Evolutionary conservation across 306 rosid genomes (phyloP), one percentile per base, ranked within the genome.

Genomic region (Neltuma alba): DNA sequence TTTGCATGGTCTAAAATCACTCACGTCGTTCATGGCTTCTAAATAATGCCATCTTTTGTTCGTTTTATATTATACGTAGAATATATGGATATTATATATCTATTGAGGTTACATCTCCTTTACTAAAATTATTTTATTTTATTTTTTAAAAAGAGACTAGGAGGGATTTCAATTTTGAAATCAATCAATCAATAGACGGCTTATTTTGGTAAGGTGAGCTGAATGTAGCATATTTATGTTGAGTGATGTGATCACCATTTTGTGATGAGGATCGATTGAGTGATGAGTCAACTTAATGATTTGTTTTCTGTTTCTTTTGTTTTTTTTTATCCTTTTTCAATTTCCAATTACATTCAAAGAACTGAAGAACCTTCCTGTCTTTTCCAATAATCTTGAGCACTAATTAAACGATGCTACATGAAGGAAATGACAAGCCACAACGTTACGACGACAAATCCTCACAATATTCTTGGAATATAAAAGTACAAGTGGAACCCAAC

Each of bases 321-420:
- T n/a, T n/a, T n/a, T n/a, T n/a, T n/a, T n/a, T n/a, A n/a, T n/a
- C n/a, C n/a, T n/a, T 10, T 68, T 21, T 67, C 13, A 5, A 5
- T 4, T 41, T n/a, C 45, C 52, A 45, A 41, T 44, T 41, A 38
- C 73, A 41, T 68, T 68, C 54, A 68, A 23, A 68, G 73, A 40
- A 41, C 34, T 2, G n/a, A 38, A 38, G 50, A 38, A 66, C 20
- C 72, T 21, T 0, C 20, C 47, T 38, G 72, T 66, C 30, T 37
- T 21, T 66, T 66, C 72, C 11, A 3, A 11, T 33, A 33, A 33
- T 66, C 45, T 4, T 37, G 4, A 20, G 33, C 50, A 21, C 72
- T 37, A n/a, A 42, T 21, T 21, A 21, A 36, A 36, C 28, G 25
- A 9, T 65, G n/a, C 48, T 37, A 3, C 47, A n/a, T n/a, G 71